Evolutionary conservation across 208 protist genomes (phyloP).

Genomic region (Acanthamoeba castellanii): DNA sequence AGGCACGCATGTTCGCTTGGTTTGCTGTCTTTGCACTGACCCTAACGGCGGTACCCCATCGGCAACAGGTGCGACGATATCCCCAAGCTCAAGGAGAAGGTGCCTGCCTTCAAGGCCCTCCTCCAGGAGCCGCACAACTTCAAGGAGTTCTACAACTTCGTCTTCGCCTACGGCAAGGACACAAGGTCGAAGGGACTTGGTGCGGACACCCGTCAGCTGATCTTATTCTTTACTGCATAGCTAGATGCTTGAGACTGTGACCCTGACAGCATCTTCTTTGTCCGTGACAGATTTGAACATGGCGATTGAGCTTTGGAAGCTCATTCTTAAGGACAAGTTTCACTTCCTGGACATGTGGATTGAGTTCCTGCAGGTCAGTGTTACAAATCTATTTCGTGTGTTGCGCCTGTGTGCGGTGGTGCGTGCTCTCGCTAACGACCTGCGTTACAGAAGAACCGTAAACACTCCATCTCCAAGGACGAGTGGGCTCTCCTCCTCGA

Average conservation of each 20-base stretch:
- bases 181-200: slow-evolving; percentile 47
- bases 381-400: too few species aligned
- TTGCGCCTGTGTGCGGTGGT: too few species aligned
- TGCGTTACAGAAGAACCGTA: slow-evolving; percentile 68
- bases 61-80: slow-evolving; percentile 31
- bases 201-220: background rate
- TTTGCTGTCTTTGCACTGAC: background rate
- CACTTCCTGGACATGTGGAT: slow-evolving; percentile 68
- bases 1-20: too few species aligned
- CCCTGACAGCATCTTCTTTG: too few species aligned
- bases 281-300: slow-evolving; percentile 35
- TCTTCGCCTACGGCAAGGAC: slow-evolving; percentile 66
- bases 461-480: slow-evolving; percentile 77
- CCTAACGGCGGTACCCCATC: background rate
- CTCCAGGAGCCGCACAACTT: slow-evolving; percentile 48
- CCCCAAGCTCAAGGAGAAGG: slow-evolving; percentile 68
- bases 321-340: slow-evolving; percentile 68
- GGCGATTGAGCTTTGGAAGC: slow-evolving; percentile 75
- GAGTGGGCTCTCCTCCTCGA: slow-evolving; percentile 75
- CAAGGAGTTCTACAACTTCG: slow-evolving; percentile 75
- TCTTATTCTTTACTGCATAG: too few species aligned
- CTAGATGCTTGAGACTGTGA: too few species aligned
- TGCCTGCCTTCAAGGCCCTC: slow-evolving; percentile 43
- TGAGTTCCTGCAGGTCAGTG: slow-evolving; percentile 68
- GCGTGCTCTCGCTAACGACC: too few species aligned